Evolutionary conservation across 2,329 filamentous ascomycete species (phyloP).

Genomic region (Monosporascus sp.): DNA sequence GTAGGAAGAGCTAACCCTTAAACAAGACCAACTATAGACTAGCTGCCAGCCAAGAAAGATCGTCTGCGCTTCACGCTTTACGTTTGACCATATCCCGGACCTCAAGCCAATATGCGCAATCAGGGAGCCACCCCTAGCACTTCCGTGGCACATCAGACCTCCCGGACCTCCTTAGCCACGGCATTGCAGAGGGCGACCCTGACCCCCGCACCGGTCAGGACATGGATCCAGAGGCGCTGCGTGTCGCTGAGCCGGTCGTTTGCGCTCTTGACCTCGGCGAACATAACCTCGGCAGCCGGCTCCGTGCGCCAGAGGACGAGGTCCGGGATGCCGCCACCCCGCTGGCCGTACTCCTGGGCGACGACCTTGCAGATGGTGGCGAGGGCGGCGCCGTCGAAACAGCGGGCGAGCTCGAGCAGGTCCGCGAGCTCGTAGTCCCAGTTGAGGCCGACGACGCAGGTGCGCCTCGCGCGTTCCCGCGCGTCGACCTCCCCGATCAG

Average conservation of each 20-base stretch:
- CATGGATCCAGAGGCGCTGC: conserved; percentile 94
- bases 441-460: conserved; percentile 85
- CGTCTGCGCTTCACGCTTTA: too few species aligned
- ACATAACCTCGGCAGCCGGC: conserved; percentile 57
- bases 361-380: conserved; percentile 86
- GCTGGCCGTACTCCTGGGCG: conserved; percentile 86
- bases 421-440: conserved; percentile 83
- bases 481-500: conserved; percentile 66
- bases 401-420: conserved; percentile 69
- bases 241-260: conserved; percentile 96
- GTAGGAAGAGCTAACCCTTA: too few species aligned
- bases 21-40: too few species aligned
- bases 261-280: conserved; percentile 73
- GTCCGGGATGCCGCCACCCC: conserved; percentile 87
- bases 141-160: conserved; percentile 17
- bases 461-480: conserved; percentile 62
- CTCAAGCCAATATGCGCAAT: too few species aligned
- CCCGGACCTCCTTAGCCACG: conserved; percentile 46
- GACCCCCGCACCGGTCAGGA: conserved; percentile 78
- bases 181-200: conserved; percentile 75
- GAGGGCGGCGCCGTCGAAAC: conserved; percentile 75
- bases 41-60: too few species aligned
- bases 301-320: conserved; percentile 74
- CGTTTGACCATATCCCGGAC: too few species aligned
- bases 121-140: too few species aligned